phyloP scores from a whole-genome alignment of 768 basidiomycete genomes.

The Serendipita vermifera region DNA sequence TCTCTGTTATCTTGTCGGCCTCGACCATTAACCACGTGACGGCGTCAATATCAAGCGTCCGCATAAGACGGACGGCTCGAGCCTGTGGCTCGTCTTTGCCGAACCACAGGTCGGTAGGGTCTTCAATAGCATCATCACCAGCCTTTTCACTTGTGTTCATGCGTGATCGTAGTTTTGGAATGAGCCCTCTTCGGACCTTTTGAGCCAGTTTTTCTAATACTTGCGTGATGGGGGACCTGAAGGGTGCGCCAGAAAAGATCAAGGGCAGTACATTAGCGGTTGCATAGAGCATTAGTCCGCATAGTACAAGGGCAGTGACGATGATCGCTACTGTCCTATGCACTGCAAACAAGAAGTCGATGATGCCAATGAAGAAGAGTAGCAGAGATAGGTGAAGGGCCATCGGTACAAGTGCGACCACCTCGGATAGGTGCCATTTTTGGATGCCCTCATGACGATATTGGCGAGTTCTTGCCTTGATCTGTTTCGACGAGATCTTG shows the following conservation, averaged over 20 bases:
- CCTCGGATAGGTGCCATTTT: slow-evolving; percentile 18
- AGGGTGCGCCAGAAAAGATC: neutral
- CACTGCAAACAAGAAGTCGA: slow-evolving; percentile 15
- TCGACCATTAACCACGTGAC: neutral
- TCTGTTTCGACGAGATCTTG: neutral
- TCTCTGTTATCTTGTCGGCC: neutral
- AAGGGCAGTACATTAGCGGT: neutral
- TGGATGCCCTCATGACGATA: slow-evolving; percentile 17
- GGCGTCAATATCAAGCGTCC: neutral
- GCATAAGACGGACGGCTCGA: neutral
- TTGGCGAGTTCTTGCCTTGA: slow-evolving; percentile 15
- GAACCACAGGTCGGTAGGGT: neutral
- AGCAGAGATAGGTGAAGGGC: slow-evolving; percentile 16
- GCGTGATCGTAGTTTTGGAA: neutral
- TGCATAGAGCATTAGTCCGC: neutral
- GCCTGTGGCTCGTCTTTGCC: neutral
- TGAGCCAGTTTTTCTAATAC: neutral
- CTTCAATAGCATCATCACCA: neutral
- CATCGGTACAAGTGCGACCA: slow-evolving; percentile 18
- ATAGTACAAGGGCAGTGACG: neutral
- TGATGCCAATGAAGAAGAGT: slow-evolving; percentile 17
- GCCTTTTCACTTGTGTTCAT: neutral
- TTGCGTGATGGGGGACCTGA: neutral
- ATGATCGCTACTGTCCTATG: slow-evolving; percentile 12
- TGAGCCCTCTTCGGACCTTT: neutral